Evolutionary conservation across 306 rosid species (phyloP).

Genomic region (Morella rubra): DNA sequence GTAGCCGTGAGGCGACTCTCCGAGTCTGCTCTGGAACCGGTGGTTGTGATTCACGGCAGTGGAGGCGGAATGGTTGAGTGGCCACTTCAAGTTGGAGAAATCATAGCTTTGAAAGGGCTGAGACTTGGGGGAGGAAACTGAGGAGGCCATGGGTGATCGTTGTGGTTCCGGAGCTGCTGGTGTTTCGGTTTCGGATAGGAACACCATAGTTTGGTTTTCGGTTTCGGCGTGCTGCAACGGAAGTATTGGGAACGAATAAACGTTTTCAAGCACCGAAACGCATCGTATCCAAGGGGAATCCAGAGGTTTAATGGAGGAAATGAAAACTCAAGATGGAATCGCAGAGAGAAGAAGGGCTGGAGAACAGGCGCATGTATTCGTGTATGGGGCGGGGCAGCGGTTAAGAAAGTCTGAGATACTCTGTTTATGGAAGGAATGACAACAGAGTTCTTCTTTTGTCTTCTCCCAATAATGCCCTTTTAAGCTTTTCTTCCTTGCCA

Average conservation of each 20-base stretch:
- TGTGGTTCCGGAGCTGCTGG: not conserved
- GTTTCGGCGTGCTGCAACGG: not conserved
- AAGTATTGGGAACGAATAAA: not conserved
- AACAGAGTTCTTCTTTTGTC: not conserved
- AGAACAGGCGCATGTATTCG: not conserved
- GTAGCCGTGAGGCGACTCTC: not conserved
- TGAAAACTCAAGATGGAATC: not conserved
- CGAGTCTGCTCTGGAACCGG: not conserved
- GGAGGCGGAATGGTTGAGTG: constrained; percentile 5
- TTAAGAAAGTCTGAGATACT: not conserved
- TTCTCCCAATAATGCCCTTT: not conserved
- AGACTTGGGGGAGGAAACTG: constrained; percentile 14
- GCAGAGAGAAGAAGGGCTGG: not conserved
- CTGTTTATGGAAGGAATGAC: not conserved
- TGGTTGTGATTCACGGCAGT: not conserved
- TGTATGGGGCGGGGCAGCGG: not conserved
- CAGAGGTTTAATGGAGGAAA: not conserved
- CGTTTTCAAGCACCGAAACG: not conserved
- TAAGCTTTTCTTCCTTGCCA: not conserved
- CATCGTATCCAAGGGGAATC: not conserved
- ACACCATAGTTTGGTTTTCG: constrained; percentile 21
- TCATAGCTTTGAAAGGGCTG: constrained; percentile 19
- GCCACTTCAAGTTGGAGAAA: constrained; percentile 32
- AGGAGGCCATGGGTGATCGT: constrained; percentile 25
- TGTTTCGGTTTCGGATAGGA: constrained; percentile 16